Percentiles rank a stretch among this genome's conserved stretches.
Conservation (phyloP, 129 eudicot species). For the Glebionis coronaria region DNA sequence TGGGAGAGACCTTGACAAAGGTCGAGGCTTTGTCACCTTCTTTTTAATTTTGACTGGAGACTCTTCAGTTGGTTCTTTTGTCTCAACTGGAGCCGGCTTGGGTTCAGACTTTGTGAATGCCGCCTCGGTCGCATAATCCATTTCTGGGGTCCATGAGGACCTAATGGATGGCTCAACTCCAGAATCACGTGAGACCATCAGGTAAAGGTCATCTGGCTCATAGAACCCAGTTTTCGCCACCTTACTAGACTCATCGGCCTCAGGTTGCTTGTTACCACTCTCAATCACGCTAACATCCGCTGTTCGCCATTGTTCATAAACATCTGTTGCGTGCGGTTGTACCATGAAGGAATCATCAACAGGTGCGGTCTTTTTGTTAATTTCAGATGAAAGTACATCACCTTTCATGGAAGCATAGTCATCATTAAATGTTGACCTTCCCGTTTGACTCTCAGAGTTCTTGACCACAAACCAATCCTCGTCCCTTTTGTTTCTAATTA, state of each 20-base stretch:
- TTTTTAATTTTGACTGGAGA: constrained; percentile 39
- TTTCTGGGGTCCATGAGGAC: constrained; percentile 80
- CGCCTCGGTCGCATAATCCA: constrained; percentile 65
- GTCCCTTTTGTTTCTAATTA: constrained; percentile 44
- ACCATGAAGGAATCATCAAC: constrained; percentile 90
- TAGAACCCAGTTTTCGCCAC: constrained; percentile 24
- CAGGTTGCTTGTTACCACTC: constrained; percentile 32
- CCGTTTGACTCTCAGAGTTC: constrained; percentile 32
- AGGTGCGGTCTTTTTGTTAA: constrained; percentile 33
- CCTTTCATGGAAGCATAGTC: constrained; percentile 33
- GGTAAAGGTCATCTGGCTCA: constrained; percentile 74
- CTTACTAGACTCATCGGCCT: constrained; percentile 31
- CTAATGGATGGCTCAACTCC: constrained; percentile 49
- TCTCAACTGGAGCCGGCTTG: constrained; percentile 52
- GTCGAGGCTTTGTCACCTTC: constrained; percentile 41
- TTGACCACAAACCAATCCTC: constrained; percentile 87
- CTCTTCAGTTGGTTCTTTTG: constrained; percentile 35
- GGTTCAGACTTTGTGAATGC: constrained; percentile 50
- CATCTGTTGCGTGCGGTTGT: constrained; percentile 50
- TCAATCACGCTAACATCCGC: constrained; percentile 57
- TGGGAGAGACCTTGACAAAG: constrained; percentile 47
- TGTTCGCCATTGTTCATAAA: constrained; percentile 55
- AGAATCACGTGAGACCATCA: constrained; percentile 76
- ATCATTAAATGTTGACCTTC: constrained; percentile 38
- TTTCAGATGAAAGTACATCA: constrained; percentile 31